phyloP scores from a whole-genome alignment of 225 moss, liverwort and hornwort genomes.

The Ulota crispa region DNA sequence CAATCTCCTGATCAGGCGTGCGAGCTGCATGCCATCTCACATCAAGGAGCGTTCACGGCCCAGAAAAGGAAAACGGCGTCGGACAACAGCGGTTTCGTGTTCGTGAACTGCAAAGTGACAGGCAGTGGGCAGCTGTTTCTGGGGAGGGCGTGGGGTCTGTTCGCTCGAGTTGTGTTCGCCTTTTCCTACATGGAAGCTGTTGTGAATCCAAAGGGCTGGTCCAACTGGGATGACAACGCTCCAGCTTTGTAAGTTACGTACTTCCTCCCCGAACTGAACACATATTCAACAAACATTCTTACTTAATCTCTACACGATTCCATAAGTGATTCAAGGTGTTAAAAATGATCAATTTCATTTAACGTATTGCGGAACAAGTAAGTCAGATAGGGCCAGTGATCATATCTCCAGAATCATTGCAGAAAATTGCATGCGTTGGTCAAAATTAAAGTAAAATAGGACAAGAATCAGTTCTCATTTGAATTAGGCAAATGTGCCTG shows the following conservation, averaged over 20 bases:
- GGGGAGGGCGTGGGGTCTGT: conserved; percentile 50
- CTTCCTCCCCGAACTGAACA: not conserved
- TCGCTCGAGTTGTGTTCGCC: conserved; percentile 39
- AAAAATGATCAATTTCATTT: not conserved
- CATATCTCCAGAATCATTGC: not conserved
- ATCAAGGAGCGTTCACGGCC: conserved; percentile 39
- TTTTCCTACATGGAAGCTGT: conserved; percentile 35
- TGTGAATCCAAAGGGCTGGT: conserved; percentile 39
- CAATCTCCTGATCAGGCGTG: conserved; percentile 22
- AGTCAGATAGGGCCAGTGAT: no score
- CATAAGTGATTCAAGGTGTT: not conserved
- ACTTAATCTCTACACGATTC: not conserved
- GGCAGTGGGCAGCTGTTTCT: conserved; percentile 39
- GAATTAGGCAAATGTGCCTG: not conserved
- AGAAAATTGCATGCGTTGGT: not conserved
- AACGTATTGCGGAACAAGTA: not conserved
- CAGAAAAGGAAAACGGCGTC: conserved; percentile 31
- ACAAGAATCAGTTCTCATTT: not conserved
- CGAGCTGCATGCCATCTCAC: conserved; percentile 34
- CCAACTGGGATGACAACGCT: conserved; percentile 27
- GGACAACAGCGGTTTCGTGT: conserved; percentile 40
- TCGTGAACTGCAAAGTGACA: conserved; percentile 44
- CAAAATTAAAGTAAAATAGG: not conserved
- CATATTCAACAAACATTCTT: not conserved
- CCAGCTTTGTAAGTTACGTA: conserved; percentile 18